Evolutionary conservation across 116 monocot species (phyloP).

Genomic region (Phalaenopsis hybrid): DNA sequence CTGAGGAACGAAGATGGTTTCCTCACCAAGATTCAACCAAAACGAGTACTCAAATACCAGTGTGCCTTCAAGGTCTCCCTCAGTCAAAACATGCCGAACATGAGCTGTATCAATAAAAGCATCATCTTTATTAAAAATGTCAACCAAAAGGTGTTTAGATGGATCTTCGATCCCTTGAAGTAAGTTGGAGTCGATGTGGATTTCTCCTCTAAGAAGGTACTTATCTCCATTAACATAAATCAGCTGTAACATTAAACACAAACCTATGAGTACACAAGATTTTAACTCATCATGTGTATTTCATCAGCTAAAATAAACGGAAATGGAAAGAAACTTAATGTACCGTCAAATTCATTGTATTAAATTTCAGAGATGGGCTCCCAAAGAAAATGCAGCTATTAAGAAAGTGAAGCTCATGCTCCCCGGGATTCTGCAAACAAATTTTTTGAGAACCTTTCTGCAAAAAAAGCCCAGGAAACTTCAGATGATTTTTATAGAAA

Average conservation of each 20-base stretch:
- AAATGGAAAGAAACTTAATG: conserved; percentile 13
- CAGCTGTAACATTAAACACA: conserved; percentile 32
- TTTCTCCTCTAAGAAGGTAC: conserved; percentile 76
- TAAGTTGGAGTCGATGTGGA: conserved; percentile 39
- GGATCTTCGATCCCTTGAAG: conserved; percentile 22
- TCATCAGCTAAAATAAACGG: conserved; percentile 3
- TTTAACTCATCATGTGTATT: background rate
- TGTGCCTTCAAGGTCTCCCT: conserved; percentile 12
- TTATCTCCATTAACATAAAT: conserved; percentile 66
- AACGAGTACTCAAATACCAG: conserved; percentile 61
- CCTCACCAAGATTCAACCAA: conserved; percentile 73
- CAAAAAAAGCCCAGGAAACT: conserved; percentile 12
- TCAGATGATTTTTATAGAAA: background rate
- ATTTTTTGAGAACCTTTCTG: conserved; percentile 83
- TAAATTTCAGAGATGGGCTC: conserved; percentile 50
- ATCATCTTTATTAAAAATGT: conserved; percentile 47
- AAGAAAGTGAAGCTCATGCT: conserved; percentile 77
- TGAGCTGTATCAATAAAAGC: conserved; percentile 32
- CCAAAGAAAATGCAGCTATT: conserved; percentile 80
- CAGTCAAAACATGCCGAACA: conserved; percentile 27
- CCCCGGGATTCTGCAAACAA: conserved; percentile 65
- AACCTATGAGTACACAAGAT: conserved; percentile 3
- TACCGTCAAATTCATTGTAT: conserved; percentile 47
- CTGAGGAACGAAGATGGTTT: conserved; percentile 53
- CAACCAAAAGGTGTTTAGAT: conserved; percentile 53